Evolutionary conservation across 257 asterid species (phyloP), one percentile per base, ranked within the genome.

Genomic region (Solanum etuberosum): DNA sequence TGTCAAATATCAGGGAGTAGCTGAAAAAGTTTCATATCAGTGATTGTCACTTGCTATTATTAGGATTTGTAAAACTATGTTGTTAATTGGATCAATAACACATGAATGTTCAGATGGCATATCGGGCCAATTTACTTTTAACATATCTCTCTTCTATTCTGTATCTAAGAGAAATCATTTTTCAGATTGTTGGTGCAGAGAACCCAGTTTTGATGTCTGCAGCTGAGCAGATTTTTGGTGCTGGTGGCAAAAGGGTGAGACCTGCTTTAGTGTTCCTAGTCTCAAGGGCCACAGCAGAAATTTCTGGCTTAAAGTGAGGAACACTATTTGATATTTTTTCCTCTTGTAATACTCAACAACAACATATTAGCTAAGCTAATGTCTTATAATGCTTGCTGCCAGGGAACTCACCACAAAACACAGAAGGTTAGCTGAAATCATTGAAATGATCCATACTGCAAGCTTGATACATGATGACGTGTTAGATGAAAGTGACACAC

Each of bases 361-460:
- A 46, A 25, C 65, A 71, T 83, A 21, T 43, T 9, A 61, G 85
- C 35, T 61, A 2, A n/a, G 84, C 68, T 72, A 86, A 84, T 46
- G 61, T 89, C 14, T 32, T 71, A 32, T 38, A 51, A 12, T 85
- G 25, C 72, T 85, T 29, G 35, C 86, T 88, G 42, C 89, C 91
- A 95, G 99, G 92, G 99, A 97, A 85, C 95, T 97, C 72, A 93
- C 97, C 6, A 93, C 88, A 87, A 95, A 97, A 86, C 99, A 97
- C 83, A 93, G 98, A 89, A 92, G 99, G 89, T 91, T 96, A 89
- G 99, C 99, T 23, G 99, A 97, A 91, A 97, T 96, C 88, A 97
- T 97, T 86, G 99, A 97, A 90, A 96, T 97, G 99, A 96, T 97
- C 87, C 99, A 97, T 91, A 97, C 99, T 9, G 99, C 99, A 83